A percentile compares a stretch with the other conserved stretches of the same genome.
These are phyloP conservation scores for Hyaloscypha variabilis DNA, from an alignment of 495 filamentous ascomycete genomes.

Conservation along the genomic window DNA sequence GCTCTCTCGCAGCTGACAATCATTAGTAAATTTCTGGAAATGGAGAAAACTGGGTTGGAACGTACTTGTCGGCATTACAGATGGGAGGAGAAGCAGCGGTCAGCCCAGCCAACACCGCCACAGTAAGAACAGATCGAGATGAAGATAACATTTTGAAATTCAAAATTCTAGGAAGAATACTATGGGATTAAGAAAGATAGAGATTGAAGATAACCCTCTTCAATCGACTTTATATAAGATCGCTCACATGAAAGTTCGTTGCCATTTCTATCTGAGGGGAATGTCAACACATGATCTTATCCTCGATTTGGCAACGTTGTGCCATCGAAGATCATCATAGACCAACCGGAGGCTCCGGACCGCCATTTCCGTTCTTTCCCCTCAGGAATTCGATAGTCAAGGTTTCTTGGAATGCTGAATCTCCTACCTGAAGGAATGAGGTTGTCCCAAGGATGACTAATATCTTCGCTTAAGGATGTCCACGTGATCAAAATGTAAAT, in stretches of 20 bases:
- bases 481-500: background rate
- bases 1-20: constrained; percentile 15
- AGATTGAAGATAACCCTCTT: background rate
- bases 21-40: background rate
- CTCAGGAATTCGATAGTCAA: background rate
- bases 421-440: background rate
- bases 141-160: background rate
- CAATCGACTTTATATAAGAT: background rate
- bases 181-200: background rate
- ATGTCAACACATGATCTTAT: too few species aligned
- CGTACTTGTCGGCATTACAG: constrained; percentile 9
- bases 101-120: background rate
- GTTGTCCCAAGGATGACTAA: background rate
- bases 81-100: background rate
- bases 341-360: too few species aligned
- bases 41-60: too few species aligned
- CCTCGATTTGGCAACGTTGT: too few species aligned
- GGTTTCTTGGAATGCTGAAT: background rate
- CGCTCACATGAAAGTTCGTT: too few species aligned
- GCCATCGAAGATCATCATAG: background rate
- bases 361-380: background rate
- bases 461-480: background rate
- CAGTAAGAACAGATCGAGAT: background rate
- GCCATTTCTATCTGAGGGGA: too few species aligned
- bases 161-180: background rate